Evolutionary conservation across 2,329 filamentous ascomycete genomes (phyloP).

Genomic region (Fusarium foetens): DNA sequence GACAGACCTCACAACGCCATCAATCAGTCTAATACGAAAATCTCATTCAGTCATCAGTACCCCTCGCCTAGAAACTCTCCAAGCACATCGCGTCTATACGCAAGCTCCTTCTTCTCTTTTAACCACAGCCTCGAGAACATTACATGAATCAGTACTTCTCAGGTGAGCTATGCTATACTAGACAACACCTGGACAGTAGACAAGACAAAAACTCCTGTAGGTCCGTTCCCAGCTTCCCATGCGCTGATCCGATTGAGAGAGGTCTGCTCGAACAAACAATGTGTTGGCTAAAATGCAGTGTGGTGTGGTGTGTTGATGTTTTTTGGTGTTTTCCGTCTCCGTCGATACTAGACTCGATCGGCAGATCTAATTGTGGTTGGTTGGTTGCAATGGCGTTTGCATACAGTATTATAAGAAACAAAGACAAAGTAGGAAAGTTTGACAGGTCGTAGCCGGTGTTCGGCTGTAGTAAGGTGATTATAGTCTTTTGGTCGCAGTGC

Average conservation of each 20-base stretch:
- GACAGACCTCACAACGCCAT: not conserved
- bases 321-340: constrained; percentile 32
- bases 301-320: constrained; percentile 21
- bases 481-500: constrained; percentile 32
- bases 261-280: constrained; percentile 26
- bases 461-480: constrained; percentile 40
- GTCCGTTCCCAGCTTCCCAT: constrained; percentile 25
- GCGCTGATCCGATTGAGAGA: constrained; percentile 33
- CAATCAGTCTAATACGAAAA: constrained; percentile 29
- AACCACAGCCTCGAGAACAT: constrained; percentile 36
- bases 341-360: constrained; percentile 9
- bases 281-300: constrained; percentile 21
- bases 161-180: constrained; percentile 15
- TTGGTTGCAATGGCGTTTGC: constrained; percentile 13
- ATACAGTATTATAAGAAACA: constrained; percentile 30
- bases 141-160: constrained; percentile 30
- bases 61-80: constrained; percentile 26
- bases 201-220: constrained; percentile 40
- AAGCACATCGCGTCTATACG: constrained; percentile 38
- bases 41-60: constrained; percentile 46
- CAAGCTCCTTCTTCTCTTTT: constrained; percentile 24
- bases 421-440: constrained; percentile 24
- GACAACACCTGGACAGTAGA: constrained; percentile 16
- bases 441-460: constrained; percentile 39
- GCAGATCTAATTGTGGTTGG: constrained; percentile 24